A percentile compares a stretch with the other conserved stretches of the same genome.
phyloP scores from a whole-genome alignment of 2,329 filamentous ascomycete species.

The Cercospora sp. region DNA sequence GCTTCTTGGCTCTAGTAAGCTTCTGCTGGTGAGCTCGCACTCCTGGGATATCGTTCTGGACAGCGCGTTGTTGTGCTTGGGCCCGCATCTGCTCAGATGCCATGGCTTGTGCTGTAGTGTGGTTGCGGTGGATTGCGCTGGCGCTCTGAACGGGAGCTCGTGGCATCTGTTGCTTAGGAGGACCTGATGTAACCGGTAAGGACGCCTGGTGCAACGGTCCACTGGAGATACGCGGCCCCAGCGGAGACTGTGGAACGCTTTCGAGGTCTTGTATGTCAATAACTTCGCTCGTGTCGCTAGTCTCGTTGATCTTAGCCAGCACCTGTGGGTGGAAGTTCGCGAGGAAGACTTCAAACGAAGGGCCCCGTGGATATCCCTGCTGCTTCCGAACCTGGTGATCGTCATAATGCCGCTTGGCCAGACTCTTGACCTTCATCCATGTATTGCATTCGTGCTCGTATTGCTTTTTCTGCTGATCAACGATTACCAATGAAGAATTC shows the following conservation, averaged over 20 bases:
- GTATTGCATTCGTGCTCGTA: neutral
- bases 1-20: slow-evolving; percentile 10
- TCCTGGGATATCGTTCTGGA: slow-evolving; percentile 11
- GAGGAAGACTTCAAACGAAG: slow-evolving; percentile 2
- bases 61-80: neutral
- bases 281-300: neutral
- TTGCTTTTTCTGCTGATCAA: neutral
- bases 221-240: neutral
- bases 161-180: neutral
- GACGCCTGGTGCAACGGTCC: neutral
- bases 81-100: neutral
- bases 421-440: slow-evolving; percentile 4
- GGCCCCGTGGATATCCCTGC: neutral
- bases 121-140: neutral
- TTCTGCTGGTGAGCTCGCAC: slow-evolving; percentile 10
- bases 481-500: neutral
- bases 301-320: neutral
- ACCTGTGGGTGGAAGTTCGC: neutral
- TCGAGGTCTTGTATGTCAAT: neutral
- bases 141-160: neutral
- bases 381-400: neutral
- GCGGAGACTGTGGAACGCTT: neutral
- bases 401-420: slow-evolving; percentile 3
- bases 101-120: neutral
- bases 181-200: neutral